These are phyloP conservation scores for Flaveria robusta DNA, from an alignment of 129 eudicot species.

Conservation along the genomic window DNA sequence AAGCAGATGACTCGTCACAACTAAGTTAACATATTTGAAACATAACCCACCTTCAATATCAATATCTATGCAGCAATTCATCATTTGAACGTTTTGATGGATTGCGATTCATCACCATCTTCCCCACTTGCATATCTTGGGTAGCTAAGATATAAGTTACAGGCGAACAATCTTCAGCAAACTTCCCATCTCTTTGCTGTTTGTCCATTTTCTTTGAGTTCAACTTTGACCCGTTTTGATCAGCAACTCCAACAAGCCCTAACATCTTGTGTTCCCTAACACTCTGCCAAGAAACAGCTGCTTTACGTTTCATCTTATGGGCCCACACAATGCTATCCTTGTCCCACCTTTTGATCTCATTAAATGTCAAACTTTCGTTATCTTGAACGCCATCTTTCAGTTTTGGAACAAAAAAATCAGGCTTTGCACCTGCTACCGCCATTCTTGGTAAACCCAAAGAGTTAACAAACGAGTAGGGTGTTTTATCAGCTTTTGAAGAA, in stretches of 20 bases:
- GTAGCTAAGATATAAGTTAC: constrained; percentile 59
- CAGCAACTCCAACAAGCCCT: constrained; percentile 25
- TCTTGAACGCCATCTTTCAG: constrained; percentile 30
- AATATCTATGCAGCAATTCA: constrained; percentile 11
- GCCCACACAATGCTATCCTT: constrained; percentile 46
- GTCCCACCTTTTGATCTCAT: constrained; percentile 48
- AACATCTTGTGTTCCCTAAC: constrained; percentile 24
- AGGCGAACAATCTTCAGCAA: constrained; percentile 41
- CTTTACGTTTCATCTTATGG: constrained; percentile 55
- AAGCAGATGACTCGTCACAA: constrained; percentile 11
- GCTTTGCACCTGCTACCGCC: constrained; percentile 63
- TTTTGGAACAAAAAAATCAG: constrained; percentile 46
- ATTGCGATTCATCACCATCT: constrained; percentile 61
- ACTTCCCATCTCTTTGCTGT: constrained; percentile 28
- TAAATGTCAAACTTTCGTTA: constrained; percentile 27
- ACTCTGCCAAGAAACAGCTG: constrained; percentile 48
- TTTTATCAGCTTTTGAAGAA: constrained; percentile 26
- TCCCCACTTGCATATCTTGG: constrained; percentile 46
- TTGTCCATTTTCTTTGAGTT: constrained; percentile 30
- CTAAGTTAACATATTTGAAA: constrained; percentile 6
- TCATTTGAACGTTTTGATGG: constrained; percentile 28
- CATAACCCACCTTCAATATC: not conserved
- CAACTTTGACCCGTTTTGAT: constrained; percentile 21
- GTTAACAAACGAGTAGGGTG: constrained; percentile 29
- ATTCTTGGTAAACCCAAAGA: constrained; percentile 50